Conservation (phyloP, 768 basidiomycete species). For the Flagelloscypha sp. region DNA sequence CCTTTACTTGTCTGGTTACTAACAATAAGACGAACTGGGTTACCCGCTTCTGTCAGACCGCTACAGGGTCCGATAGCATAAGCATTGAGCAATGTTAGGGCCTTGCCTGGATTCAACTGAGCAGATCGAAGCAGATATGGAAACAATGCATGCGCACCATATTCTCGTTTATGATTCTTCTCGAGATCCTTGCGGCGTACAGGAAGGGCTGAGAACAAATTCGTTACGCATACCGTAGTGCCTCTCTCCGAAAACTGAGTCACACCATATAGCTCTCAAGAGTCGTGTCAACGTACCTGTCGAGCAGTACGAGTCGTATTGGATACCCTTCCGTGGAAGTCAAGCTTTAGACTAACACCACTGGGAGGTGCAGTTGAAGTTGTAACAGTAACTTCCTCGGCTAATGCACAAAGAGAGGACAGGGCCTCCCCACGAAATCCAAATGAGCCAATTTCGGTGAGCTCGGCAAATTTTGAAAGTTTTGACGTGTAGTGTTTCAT, state of each 20-base stretch:
- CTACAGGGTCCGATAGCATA: slow-evolving; percentile 83
- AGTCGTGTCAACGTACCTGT: slow-evolving; percentile 42
- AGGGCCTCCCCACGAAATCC: slow-evolving; percentile 96
- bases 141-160: too few relatives aligned
- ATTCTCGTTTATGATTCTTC: slow-evolving; percentile 83
- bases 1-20: slow-evolving; percentile 63
- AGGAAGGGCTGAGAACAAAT: slow-evolving; percentile 74
- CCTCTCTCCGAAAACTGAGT: slow-evolving; percentile 56
- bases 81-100: slow-evolving; percentile 70
- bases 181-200: slow-evolving; percentile 90
- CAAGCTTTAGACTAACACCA: slow-evolving; percentile 73
- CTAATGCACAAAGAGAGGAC: slow-evolving; percentile 83
- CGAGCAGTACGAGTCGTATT: slow-evolving; percentile 61
- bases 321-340: slow-evolving; percentile 51
- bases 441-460: slow-evolving; percentile 69
- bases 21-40: slow-evolving; percentile 66
- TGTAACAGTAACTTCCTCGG: slow-evolving; percentile 57
- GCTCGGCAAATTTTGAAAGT: slow-evolving; percentile 64
- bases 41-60: slow-evolving; percentile 21
- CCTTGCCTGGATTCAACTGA: too few relatives aligned
- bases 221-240: slow-evolving; percentile 67
- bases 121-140: too few relatives aligned
- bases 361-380: slow-evolving; percentile 79
- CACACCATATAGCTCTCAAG: not conserved
- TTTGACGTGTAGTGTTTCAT: slow-evolving; percentile 95